Percentiles rank a stretch among this genome's conserved stretches.
phyloP scores from a whole-genome alignment of 2,329 filamentous ascomycete genomes.

The Hypocreales sp. region DNA sequence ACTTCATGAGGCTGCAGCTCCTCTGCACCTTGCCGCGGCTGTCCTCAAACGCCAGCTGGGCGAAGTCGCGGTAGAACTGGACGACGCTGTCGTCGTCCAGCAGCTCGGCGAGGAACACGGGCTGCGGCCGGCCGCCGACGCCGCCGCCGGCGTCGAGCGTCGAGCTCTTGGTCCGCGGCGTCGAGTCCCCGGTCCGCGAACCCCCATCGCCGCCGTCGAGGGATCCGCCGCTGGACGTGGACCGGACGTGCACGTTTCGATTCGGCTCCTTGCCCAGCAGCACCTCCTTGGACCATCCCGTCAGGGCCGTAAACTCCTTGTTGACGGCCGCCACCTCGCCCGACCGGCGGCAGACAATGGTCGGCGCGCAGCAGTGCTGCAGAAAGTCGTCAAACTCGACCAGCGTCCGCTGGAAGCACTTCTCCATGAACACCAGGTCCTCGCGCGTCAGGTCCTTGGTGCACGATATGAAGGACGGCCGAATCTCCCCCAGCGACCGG shows the following conservation, averaged over 20 bases:
- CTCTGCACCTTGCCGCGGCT: slow-evolving; percentile 72
- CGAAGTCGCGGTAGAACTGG: slow-evolving; percentile 92
- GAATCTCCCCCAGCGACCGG: slow-evolving; percentile 74
- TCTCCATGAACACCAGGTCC: slow-evolving; percentile 95
- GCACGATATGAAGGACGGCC: slow-evolving; percentile 84
- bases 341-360: slow-evolving; percentile 78
- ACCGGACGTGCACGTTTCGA: slow-evolving; percentile 65
- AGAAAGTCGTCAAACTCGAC: slow-evolving; percentile 92
- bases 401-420: slow-evolving; percentile 83
- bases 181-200: slow-evolving; percentile 25
- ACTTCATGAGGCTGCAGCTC: slow-evolving; percentile 77
- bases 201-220: slow-evolving; percentile 18
- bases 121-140: slow-evolving; percentile 42
- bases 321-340: slow-evolving; percentile 92
- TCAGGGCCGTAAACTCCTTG: slow-evolving; percentile 92
- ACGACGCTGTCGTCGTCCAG: slow-evolving; percentile 88
- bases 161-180: slow-evolving; percentile 33
- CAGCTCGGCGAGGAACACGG: slow-evolving; percentile 82
- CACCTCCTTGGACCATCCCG: slow-evolving; percentile 85
- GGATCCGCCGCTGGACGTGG: slow-evolving; percentile 7
- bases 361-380: slow-evolving; percentile 75
- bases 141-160: slow-evolving; percentile 27
- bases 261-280: slow-evolving; percentile 79
- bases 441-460: slow-evolving; percentile 77
- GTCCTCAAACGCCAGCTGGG: slow-evolving; percentile 81